A percentile compares a stretch with the other conserved stretches of the same genome.
Evolutionary conservation across 805 yeast species (phyloP).

Genomic region (Teunomyces atbi): DNA sequence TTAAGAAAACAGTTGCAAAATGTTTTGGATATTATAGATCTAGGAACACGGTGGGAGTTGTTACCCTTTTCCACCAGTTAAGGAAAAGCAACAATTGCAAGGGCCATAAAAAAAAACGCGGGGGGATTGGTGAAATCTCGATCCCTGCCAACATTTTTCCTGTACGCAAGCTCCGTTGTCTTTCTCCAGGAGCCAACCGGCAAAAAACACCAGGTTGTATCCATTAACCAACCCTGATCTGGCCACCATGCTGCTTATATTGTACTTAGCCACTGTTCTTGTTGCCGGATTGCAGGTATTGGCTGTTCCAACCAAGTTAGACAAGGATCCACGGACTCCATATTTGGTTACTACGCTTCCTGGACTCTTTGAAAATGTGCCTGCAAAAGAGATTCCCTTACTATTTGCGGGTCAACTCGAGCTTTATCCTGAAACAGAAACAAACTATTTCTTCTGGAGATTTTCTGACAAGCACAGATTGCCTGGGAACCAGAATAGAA

Average conservation of each 20-base stretch:
- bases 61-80: too few relatives aligned
- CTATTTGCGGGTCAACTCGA: conserved; percentile 71
- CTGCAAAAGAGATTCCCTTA: conserved; percentile 37
- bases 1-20: too few relatives aligned
- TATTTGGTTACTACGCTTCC: conserved; percentile 36
- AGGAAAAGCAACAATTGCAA: too few relatives aligned
- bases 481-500: conserved; percentile 37
- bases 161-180: background rate
- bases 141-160: background rate
- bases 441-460: conserved; percentile 77
- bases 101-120: background rate
- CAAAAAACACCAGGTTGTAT: background rate
- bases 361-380: conserved; percentile 33
- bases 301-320: conserved; percentile 10
- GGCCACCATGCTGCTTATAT: background rate
- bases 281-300: background rate
- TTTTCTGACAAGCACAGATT: conserved; percentile 39
- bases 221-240: background rate
- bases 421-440: conserved; percentile 49
- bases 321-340: conserved; percentile 10
- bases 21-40: too few relatives aligned
- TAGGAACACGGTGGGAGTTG: too few relatives aligned
- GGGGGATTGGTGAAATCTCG: background rate
- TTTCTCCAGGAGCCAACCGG: background rate
- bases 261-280: background rate